phyloP scores from a whole-genome alignment of 257 asterid genomes.

The Salvia hispanica region DNA sequence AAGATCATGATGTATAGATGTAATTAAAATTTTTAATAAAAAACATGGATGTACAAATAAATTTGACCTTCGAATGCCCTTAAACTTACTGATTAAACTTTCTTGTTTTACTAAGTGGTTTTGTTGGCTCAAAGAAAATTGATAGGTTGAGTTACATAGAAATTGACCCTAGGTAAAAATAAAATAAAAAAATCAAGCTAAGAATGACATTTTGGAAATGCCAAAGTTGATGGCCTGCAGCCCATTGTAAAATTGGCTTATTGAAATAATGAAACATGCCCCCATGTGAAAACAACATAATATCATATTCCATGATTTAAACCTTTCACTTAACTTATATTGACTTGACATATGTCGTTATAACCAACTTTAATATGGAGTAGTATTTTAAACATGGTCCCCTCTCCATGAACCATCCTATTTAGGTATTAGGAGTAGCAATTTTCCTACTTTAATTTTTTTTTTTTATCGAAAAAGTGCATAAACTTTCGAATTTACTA shows the following conservation, averaged over 20 bases:
- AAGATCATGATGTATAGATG: no score
- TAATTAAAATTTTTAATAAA: no score
- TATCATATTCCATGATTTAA: constrained; percentile 5
- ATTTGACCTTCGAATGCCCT: no score
- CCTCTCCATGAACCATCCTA: constrained; percentile 2
- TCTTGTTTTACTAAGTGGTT: neutral
- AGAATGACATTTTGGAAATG: neutral
- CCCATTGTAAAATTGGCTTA: constrained; percentile 7
- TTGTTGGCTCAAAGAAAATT: neutral
- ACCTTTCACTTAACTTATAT: neutral
- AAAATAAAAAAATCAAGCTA: neutral
- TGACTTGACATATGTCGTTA: constrained; percentile 26
- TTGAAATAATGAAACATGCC: neutral
- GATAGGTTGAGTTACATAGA: neutral
- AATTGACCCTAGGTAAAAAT: neutral
- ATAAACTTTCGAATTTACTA: no score
- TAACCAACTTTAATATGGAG: constrained; percentile 19
- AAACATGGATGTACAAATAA: no score
- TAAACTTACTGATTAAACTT: no score
- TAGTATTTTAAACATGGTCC: constrained; percentile 16
- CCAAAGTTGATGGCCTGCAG: constrained; percentile 25
- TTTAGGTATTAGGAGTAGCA: neutral
- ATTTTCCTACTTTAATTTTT: neutral
- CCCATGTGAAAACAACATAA: neutral
- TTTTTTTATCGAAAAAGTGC: neutral